Base-by-base conservation (phyloP, 768 basidiomycete genomes). In the Lactarius vividus region DNA sequence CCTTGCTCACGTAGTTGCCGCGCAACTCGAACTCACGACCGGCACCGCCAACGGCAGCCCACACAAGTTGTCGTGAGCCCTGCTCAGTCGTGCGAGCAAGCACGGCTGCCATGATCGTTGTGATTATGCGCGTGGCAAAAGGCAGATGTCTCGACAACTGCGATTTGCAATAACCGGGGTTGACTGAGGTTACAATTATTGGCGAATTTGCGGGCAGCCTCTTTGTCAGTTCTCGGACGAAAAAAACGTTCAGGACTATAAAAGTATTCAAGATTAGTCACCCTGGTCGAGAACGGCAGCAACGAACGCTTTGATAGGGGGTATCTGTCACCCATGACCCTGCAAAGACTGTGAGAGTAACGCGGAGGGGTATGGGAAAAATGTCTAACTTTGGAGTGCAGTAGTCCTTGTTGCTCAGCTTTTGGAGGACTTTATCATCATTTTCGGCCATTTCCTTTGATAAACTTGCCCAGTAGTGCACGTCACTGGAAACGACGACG, bases 191-290 rank as follows among this genome's bases (percentile, higher is more conserved):
- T 28, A 65, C 64, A 15, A 69, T 62, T 35, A 70, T 59, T 2
- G 69, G 67, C n/a, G 63, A 65, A n/a, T 65, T 57, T 2, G 44
- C 23, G 15, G 67, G 67, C 35, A 70, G 62, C 58, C 28, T 69
- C 28, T 69, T 64, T 4, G 67, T 62, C 26, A 69, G 26, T 40
- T 70, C 69, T 15, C 58, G 69, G 28, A 62, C 58, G 42, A 69
- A 59, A 39, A 70, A 40, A 26, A 70, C 39, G 35, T 65, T 62
- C 42, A 69, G 54, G 15, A 70, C 67, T 70, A 29, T 26, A 7
- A 33, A 26, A 9, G 11, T 7, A 2, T 28, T 52, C 31, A 40
- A n/a, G 40, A 8, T 56, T n/a, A 13, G 39, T 11, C 7, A 29
- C 18, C 7, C 13, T 9, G 11, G 20, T 16, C 26, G 42, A 33